Percentiles rank a stretch among this genome's conserved stretches.
Evolutionary conservation across 78 protist genomes (phyloP).

Genomic region (Chrysochromulina parva): DNA sequence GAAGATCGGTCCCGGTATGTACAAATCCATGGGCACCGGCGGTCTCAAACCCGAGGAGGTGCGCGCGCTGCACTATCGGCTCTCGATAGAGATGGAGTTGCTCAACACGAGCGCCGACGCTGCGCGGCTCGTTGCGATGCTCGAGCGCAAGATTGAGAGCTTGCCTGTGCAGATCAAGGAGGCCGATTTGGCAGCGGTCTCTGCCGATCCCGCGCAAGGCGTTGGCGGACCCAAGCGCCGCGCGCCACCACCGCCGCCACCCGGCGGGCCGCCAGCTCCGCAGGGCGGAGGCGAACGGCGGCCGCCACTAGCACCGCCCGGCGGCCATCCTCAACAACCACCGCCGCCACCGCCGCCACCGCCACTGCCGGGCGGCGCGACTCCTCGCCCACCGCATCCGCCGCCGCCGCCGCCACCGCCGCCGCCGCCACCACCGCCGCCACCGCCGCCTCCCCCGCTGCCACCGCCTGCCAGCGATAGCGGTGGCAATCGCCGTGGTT

Average conservation of each 20-base stretch:
- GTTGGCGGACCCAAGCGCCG: neutral
- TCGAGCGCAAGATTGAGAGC: neutral
- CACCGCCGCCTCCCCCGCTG: neutral
- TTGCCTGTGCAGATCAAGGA: neutral
- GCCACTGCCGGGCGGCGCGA: neutral
- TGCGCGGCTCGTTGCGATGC: neutral
- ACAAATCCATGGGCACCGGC: conserved; percentile 15
- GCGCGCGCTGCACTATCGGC: neutral
- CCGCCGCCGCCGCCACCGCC: conserved; percentile 18
- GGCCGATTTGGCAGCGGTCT: neutral
- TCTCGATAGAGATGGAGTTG: neutral
- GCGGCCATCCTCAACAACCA: neutral
- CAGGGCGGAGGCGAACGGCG: too few relatives aligned
- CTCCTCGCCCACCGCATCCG: neutral
- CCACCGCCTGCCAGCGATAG: too few relatives aligned
- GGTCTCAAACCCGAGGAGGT: conserved; percentile 11
- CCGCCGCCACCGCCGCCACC: conserved; percentile 1
- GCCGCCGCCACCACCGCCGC: neutral
- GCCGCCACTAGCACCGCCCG: too few relatives aligned
- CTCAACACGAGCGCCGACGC: neutral
- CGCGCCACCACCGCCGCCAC: too few relatives aligned
- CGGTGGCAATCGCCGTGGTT: too few relatives aligned
- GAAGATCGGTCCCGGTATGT: neutral
- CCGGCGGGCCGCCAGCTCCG: too few relatives aligned
- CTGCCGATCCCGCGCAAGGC: neutral